These are phyloP conservation scores for Camellia oleifera DNA, from an alignment of 179 eudicot species.

Conservation along the genomic window DNA sequence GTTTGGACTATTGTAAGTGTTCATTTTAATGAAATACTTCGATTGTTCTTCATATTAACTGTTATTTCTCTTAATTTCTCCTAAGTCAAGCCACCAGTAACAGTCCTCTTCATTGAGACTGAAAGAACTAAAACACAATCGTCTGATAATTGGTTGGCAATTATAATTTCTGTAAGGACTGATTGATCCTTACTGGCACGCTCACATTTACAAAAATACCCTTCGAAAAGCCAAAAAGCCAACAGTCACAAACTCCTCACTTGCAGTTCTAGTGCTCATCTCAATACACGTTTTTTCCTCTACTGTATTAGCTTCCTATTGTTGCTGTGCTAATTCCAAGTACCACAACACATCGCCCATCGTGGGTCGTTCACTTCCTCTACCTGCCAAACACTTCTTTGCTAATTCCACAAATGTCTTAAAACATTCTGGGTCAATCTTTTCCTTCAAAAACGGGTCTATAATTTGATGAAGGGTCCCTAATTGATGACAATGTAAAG, in stretches of 20 bases:
- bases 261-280: background rate
- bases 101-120: too few species aligned
- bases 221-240: too few species aligned
- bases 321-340: slow-evolving; percentile 28
- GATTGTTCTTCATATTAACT: too few species aligned
- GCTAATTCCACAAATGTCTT: slow-evolving; percentile 39
- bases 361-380: slow-evolving; percentile 31
- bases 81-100: too few species aligned
- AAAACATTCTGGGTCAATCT: slow-evolving; percentile 61
- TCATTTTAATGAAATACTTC: too few species aligned
- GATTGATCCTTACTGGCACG: too few species aligned
- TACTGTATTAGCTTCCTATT: slow-evolving; percentile 11
- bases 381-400: slow-evolving; percentile 32
- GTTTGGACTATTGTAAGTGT: too few species aligned
- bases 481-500: background rate
- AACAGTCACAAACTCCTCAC: background rate
- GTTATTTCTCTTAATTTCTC: too few species aligned
- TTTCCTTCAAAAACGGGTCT: background rate
- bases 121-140: too few species aligned
- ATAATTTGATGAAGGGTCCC: background rate
- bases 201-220: too few species aligned
- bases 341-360: slow-evolving; percentile 43
- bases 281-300: background rate
- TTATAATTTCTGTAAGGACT: too few species aligned
- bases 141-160: too few species aligned